Evolutionary conservation across 768 basidiomycete species (phyloP).

Genomic region (Collybia nuda): DNA sequence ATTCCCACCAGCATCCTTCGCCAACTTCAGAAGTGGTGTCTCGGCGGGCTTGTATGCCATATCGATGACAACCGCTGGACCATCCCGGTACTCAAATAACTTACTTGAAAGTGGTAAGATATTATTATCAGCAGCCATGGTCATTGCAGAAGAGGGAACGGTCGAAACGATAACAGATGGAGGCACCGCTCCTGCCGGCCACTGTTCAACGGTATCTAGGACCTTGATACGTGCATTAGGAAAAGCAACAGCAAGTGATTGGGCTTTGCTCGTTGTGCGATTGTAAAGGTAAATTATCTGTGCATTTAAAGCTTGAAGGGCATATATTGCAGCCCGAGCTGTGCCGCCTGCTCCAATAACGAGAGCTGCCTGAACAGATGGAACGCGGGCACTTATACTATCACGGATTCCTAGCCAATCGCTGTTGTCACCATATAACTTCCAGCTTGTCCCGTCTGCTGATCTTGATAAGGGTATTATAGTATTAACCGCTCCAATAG

Average conservation of each 20-base stretch:
- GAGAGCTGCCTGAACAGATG: constrained; percentile 52
- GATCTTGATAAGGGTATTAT: constrained; percentile 55
- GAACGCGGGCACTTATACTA: constrained; percentile 44
- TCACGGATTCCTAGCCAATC: constrained; percentile 90
- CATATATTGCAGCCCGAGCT: constrained; percentile 91
- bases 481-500: constrained; percentile 96
- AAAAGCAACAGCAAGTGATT: constrained; percentile 67
- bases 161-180: constrained; percentile 86
- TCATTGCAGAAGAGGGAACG: constrained; percentile 72
- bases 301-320: constrained; percentile 69
- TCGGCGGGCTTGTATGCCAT: constrained; percentile 92
- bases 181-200: constrained; percentile 41
- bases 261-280: constrained; percentile 74
- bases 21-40: constrained; percentile 78
- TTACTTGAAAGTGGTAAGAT: constrained; percentile 52
- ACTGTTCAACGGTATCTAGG: constrained; percentile 55
- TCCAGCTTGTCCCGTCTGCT: constrained; percentile 36
- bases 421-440: constrained; percentile 91
- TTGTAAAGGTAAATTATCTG: constrained; percentile 84
- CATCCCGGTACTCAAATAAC: constrained; percentile 53
- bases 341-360: constrained; percentile 97
- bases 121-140: constrained; percentile 23
- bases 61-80: constrained; percentile 76
- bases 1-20: constrained; percentile 43
- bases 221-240: constrained; percentile 60